A percentile compares a stretch with the other conserved stretches of the same genome.
phyloP scores from a whole-genome alignment of 2,329 filamentous ascomycete genomes.

The Cladophialophora exuberans region DNA sequence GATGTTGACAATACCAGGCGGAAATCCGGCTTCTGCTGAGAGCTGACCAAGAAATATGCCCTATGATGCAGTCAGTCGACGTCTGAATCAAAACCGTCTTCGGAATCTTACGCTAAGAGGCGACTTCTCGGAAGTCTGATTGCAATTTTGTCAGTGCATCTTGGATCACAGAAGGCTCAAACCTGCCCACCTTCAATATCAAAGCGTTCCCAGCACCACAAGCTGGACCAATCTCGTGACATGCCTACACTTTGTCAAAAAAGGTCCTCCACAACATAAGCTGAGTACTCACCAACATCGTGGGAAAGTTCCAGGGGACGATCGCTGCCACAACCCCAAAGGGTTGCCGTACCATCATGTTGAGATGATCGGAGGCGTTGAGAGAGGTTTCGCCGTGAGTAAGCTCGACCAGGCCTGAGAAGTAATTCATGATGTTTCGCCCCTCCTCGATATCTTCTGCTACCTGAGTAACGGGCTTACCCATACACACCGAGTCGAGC shows the following conservation, averaged over 20 bases:
- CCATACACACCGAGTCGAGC: conserved; percentile 79
- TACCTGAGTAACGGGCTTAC: conserved; percentile 70
- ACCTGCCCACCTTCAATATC: conserved; percentile 50
- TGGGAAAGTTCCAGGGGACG: conserved; percentile 44
- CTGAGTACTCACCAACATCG: conserved; percentile 34
- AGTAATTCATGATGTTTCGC: conserved; percentile 12
- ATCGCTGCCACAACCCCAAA: conserved; percentile 44
- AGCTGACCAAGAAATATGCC: conserved; percentile 58
- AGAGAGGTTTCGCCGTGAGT: neutral
- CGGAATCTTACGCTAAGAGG: conserved; percentile 40
- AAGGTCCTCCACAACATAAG: conserved; percentile 36
- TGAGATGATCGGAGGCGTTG: conserved; percentile 17
- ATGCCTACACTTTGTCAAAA: conserved; percentile 41
- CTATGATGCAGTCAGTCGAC: no score
- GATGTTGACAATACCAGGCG: conserved; percentile 67
- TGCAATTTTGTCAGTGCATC: no score
- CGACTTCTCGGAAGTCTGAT: conserved; percentile 61
- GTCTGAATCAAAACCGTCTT: no score
- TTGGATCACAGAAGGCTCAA: no score
- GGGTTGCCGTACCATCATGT: conserved; percentile 35
- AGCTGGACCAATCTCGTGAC: conserved; percentile 53
- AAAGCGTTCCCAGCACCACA: conserved; percentile 62
- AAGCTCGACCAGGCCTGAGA: conserved; percentile 11
- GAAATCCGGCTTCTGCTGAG: conserved; percentile 74
- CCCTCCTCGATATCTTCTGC: conserved; percentile 7